Conservation (phyloP, 83 land plant species). For the Larix sibirica region DNA sequence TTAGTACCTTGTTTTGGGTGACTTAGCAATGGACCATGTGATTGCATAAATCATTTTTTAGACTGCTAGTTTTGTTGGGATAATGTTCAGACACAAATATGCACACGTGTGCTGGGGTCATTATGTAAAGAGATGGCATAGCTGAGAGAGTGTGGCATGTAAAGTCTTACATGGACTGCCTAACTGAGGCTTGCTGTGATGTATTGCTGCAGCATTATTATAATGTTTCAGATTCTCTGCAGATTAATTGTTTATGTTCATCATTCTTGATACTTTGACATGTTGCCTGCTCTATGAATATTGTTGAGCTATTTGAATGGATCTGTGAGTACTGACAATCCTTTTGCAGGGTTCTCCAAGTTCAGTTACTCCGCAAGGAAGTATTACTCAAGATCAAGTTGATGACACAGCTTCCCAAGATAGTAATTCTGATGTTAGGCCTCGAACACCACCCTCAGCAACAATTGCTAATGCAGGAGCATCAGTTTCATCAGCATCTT, state of each 20-base stretch:
- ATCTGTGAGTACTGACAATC: neutral
- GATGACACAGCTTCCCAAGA: conserved; percentile 59
- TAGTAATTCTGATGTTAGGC: conserved; percentile 34
- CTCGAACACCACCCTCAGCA: conserved; percentile 58
- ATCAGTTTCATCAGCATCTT: conserved; percentile 26
- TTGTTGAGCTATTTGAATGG: neutral
- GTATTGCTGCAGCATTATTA: too few relatives aligned
- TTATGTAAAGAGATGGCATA: too few relatives aligned
- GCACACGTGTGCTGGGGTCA: too few relatives aligned
- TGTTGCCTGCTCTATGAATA: neutral
- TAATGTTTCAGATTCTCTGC: too few relatives aligned
- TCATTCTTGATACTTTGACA: too few relatives aligned
- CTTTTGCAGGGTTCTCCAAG: conserved; percentile 8
- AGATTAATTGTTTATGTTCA: too few relatives aligned
- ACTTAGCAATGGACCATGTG: neutral
- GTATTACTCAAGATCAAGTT: conserved; percentile 31
- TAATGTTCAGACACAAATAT: too few relatives aligned
- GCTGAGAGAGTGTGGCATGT: too few relatives aligned
- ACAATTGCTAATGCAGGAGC: conserved; percentile 17
- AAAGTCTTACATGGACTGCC: too few relatives aligned
- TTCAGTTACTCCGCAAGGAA: conserved; percentile 23
- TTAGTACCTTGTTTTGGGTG: neutral
- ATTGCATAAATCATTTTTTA: neutral
- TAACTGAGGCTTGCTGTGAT: too few relatives aligned
- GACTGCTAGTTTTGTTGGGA: neutral